These are phyloP conservation scores for Suhomyces taliae DNA, from an alignment of 1,139 yeast genomes.

Conservation along the genomic window DNA sequence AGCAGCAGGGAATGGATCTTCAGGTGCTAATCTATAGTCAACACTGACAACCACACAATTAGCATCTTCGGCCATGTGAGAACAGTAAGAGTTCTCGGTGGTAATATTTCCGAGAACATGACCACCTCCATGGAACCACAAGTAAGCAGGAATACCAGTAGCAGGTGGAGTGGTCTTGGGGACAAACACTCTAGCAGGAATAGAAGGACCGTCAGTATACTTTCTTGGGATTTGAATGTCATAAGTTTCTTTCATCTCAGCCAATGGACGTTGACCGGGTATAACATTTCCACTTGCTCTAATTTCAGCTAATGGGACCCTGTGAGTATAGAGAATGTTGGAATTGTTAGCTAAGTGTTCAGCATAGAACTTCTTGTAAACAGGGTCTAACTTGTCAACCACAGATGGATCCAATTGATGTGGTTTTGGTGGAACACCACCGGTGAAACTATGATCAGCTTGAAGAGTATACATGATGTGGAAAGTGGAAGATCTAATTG, in stretches of 20 bases:
- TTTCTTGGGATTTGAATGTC: constrained; percentile 40
- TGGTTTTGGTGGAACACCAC: constrained; percentile 25
- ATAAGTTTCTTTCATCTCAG: constrained; percentile 25
- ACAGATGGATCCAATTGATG: constrained; percentile 25
- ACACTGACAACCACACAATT: constrained; percentile 39
- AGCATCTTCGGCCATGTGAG: constrained; percentile 38
- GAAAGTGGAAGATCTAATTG: not conserved
- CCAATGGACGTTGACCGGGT: constrained; percentile 41
- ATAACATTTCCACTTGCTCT: constrained; percentile 48
- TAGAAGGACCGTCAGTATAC: constrained; percentile 25
- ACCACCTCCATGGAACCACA: constrained; percentile 54
- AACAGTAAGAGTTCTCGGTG: constrained; percentile 48
- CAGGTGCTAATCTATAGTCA: constrained; percentile 43
- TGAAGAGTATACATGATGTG: constrained; percentile 8
- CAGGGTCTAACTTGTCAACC: constrained; percentile 28
- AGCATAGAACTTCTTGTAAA: constrained; percentile 37
- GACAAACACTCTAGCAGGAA: constrained; percentile 42
- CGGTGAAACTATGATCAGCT: constrained; percentile 27
- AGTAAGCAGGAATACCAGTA: constrained; percentile 44
- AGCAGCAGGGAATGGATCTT: constrained; percentile 50
- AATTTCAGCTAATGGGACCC: constrained; percentile 35
- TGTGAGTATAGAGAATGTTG: constrained; percentile 41
- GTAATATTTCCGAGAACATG: constrained; percentile 48
- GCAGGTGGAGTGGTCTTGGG: constrained; percentile 38
- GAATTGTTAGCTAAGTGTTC: constrained; percentile 28